These are phyloP conservation scores for Perkinsus olseni DNA, from an alignment of 169 alveolate genomes.

Conservation along the genomic window DNA sequence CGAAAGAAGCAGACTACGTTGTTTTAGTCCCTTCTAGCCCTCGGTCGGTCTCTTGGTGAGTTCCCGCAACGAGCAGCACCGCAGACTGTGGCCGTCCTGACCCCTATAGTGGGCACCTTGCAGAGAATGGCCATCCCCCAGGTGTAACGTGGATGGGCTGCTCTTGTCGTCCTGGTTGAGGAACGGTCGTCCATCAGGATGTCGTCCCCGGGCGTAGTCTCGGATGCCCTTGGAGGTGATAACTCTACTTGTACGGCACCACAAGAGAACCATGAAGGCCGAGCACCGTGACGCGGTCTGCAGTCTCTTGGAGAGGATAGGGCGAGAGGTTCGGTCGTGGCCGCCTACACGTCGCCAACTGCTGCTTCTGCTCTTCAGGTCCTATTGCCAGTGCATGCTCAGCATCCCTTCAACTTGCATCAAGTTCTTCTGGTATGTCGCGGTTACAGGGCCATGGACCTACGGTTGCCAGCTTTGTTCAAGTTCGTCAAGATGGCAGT, in stretches of 20 bases:
- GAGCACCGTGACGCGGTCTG: background rate
- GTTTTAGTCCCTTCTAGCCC: background rate
- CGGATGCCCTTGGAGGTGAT: background rate
- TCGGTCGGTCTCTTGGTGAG: background rate
- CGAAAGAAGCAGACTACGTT: background rate
- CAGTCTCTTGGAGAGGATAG: background rate
- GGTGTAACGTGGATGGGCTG: background rate
- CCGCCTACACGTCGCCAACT: too few species aligned
- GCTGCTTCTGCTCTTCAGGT: background rate
- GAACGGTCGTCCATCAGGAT: background rate
- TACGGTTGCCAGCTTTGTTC: background rate
- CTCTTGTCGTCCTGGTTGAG: background rate
- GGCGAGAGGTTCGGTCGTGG: background rate
- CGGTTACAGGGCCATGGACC: background rate
- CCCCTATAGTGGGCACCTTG: background rate
- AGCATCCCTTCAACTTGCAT: background rate
- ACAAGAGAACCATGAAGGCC: background rate
- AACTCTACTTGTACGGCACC: background rate
- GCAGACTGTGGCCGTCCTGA: background rate
- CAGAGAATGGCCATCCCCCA: background rate
- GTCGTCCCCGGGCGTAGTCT: background rate
- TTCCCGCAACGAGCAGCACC: background rate
- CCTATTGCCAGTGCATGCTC: background rate
- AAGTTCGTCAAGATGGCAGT: background rate
- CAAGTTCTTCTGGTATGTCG: background rate